Evolutionary conservation across 2,329 filamentous ascomycete genomes (phyloP), one percentile per base, ranked within the genome.

Genomic region (Sarocladium kiliense): DNA sequence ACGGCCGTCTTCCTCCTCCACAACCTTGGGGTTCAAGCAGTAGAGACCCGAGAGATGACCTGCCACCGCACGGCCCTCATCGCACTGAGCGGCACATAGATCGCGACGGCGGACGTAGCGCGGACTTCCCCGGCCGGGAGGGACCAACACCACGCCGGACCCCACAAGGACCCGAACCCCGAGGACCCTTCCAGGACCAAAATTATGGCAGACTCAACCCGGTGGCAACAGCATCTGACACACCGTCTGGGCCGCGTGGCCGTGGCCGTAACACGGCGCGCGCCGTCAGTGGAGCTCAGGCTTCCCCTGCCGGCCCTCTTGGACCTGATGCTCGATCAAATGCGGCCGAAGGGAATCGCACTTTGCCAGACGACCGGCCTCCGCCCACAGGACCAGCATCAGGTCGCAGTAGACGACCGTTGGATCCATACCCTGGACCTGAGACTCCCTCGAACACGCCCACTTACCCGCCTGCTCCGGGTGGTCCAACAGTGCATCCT

Each of bases 171-270:
- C 47, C 47, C 16, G 47, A 51, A 36, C 47, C 47, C 7, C 27
- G 47, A 18, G 36, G 36, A 27, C 47, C 47, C 18, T 77, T 80
- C 58, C 78, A 83, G 59, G 83, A 87, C 64, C 79, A 80, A 16
- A 83, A 80, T 55, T 86, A 86, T 61, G 84, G 84, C 26, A 80
- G 84, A 2, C 72, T 87, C 49, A 85, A 82, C 58, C 70, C 77
- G 2, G 75, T 78, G 51, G 72, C 76, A 50, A 72, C 74, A 23
- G 66, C 74, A 30, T 62, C 75, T 66, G 57, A 59, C 4, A 75
- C 79, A 39, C 82, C 82, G 3, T 77, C 78, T n/a, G 83, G 80
- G 2, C 81, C 82, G 16, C 75, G 77, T 53, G 78, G 74, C 59
- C 78, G 75, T 62, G 79, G 74, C 56, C 72, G 70, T 57, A 75